phyloP scores from a whole-genome alignment of 1,139 yeast species.

The Kodamaea plutei region DNA sequence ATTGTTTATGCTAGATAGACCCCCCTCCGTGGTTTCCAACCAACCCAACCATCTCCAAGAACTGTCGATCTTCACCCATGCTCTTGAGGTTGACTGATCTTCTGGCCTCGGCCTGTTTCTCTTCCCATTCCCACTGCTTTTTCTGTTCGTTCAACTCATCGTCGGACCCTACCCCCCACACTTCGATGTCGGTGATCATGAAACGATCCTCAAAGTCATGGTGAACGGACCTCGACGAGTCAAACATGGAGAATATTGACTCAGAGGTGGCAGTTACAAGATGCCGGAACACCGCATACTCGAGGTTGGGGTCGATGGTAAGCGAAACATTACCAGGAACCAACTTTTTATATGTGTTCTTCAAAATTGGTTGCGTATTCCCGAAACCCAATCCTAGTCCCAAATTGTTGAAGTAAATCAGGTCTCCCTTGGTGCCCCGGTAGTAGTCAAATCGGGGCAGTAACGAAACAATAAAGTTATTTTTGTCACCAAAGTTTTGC shows the following conservation, averaged over 20 bases:
- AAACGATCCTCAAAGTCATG: conserved; percentile 68
- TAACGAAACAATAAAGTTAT: conserved; percentile 55
- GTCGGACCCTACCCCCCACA: conserved; percentile 85
- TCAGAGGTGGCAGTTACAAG: conserved; percentile 27
- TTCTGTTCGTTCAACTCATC: conserved; percentile 73
- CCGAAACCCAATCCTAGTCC: conserved; percentile 88
- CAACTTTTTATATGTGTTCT: conserved; percentile 35
- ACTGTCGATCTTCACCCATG: conserved; percentile 78
- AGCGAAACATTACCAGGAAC: conserved; percentile 71
- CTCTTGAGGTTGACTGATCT: conserved; percentile 62
- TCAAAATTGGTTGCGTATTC: conserved; percentile 54
- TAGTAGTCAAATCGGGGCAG: conserved; percentile 63
- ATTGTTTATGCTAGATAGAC: no score
- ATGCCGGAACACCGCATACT: conserved; percentile 77
- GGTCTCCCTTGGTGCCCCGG: conserved; percentile 32
- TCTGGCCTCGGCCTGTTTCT: conserved; percentile 75
- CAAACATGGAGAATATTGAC: conserved; percentile 19
- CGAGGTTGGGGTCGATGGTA: conserved; percentile 72
- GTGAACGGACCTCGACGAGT: conserved; percentile 20
- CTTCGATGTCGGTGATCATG: conserved; percentile 71
- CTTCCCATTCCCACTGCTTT: conserved; percentile 88
- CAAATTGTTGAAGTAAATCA: conserved; percentile 59
- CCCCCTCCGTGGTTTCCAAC: conserved; percentile 76
- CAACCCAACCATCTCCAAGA: conserved; percentile 87
- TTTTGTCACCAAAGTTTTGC: conserved; percentile 62